These are phyloP conservation scores for Globisporangium nunn DNA, from an alignment of 352 stramenopile genomes.

Conservation along the genomic window DNA sequence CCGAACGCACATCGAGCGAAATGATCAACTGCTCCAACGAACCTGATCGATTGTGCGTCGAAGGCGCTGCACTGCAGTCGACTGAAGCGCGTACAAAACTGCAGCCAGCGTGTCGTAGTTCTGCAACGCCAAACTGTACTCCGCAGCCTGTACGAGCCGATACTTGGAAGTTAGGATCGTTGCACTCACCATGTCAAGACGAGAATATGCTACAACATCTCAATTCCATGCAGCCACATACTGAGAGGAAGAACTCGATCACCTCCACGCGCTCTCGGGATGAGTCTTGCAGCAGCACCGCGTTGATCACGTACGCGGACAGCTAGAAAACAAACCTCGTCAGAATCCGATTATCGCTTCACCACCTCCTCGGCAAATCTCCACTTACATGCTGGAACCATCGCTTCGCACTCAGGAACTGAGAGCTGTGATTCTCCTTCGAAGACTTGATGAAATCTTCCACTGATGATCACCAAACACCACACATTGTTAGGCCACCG, in stretches of 20 bases:
- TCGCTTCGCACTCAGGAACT: slow-evolving; percentile 60
- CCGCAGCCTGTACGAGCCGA: slow-evolving; percentile 37
- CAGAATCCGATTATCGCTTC: not conserved
- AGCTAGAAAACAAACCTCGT: slow-evolving; percentile 25
- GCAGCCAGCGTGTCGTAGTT: slow-evolving; percentile 82
- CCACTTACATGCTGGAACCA: slow-evolving; percentile 82
- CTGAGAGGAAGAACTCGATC: slow-evolving; percentile 75
- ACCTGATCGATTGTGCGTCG: slow-evolving; percentile 70
- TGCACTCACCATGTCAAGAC: not conserved
- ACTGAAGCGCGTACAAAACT: slow-evolving; percentile 83
- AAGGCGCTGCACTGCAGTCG: slow-evolving; percentile 78
- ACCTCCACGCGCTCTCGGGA: slow-evolving; percentile 56
- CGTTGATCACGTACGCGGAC: slow-evolving; percentile 78
- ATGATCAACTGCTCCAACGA: slow-evolving; percentile 10
- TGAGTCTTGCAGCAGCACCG: slow-evolving; percentile 62
- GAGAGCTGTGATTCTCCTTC: slow-evolving; percentile 40
- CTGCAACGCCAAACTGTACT: slow-evolving; percentile 60
- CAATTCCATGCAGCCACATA: slow-evolving; percentile 10
- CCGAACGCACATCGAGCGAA: not conserved
- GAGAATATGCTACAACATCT: not conserved
- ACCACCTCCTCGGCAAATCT: not conserved
- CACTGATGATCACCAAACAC: slow-evolving; percentile 22
- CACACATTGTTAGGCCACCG: not conserved
- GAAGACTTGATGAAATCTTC: slow-evolving; percentile 61
- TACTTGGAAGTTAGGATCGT: not conserved